Conservation (phyloP, 2,329 filamentous ascomycete genomes). For the Ophiocordyceps australis region DNA sequence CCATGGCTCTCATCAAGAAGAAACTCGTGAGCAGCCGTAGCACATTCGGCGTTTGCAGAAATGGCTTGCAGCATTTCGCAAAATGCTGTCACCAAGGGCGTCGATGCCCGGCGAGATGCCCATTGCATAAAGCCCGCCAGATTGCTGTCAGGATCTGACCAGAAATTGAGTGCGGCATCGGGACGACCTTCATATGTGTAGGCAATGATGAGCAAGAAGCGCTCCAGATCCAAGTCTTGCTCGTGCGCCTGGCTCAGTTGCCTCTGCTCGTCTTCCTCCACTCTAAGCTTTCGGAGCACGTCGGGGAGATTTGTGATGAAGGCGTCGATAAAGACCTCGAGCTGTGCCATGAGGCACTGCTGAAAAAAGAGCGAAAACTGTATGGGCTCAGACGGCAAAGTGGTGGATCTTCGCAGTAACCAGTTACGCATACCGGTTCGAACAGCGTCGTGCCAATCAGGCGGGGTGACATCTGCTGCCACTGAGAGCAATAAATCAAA, state of each 20-base stretch:
- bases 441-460: slow-evolving; percentile 77
- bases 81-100: slow-evolving; percentile 88
- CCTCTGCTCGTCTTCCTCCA: slow-evolving; percentile 78
- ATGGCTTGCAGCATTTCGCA: slow-evolving; percentile 91
- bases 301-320: slow-evolving; percentile 95
- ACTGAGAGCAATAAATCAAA: slow-evolving; percentile 84
- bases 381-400: slow-evolving; percentile 47
- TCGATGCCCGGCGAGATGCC: slow-evolving; percentile 89
- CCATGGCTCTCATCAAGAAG: slow-evolving; percentile 69
- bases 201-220: slow-evolving; percentile 81
- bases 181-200: slow-evolving; percentile 77
- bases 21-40: slow-evolving; percentile 73
- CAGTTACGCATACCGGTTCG: slow-evolving; percentile 67
- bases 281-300: slow-evolving; percentile 66
- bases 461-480: slow-evolving; percentile 61
- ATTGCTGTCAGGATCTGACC: slow-evolving; percentile 83
- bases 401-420: slow-evolving; percentile 62
- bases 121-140: slow-evolving; percentile 89
- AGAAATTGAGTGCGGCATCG: slow-evolving; percentile 76
- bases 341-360: slow-evolving; percentile 52
- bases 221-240: slow-evolving; percentile 60
- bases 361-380: slow-evolving; percentile 58
- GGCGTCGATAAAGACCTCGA: slow-evolving; percentile 77
- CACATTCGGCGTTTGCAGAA: slow-evolving; percentile 65
- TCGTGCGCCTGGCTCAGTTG: slow-evolving; percentile 46